Evolutionary conservation across 2,329 filamentous ascomycete genomes (phyloP), one percentile per base, ranked within the genome.

Genomic region (Colletotrichum sp.): DNA sequence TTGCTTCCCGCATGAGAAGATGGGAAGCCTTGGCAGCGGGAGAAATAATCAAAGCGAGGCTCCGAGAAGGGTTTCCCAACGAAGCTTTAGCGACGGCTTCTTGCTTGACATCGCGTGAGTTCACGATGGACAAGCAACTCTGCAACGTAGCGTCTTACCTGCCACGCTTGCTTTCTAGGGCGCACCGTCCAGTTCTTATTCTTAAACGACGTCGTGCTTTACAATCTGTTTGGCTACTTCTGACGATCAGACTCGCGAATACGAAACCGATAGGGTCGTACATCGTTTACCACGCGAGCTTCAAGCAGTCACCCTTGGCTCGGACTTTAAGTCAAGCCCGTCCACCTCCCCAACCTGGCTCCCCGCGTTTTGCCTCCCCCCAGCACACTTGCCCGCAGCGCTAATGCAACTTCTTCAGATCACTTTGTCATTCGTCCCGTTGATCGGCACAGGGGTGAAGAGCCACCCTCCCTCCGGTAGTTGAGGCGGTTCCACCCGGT

Each of bases 231-330:
- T 63, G 24, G 28, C 52, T 24, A 55, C 10, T 59, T 16, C 10
- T 57, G 72, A 57, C 69, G 39, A 68, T 75, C 24, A 73, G 7
- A 73, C 64, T 60, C 15, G 7, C 64, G 70, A 65, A 57, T 69
- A 65, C 73, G 73, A 69, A 28, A 63, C 44, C 70, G 57, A 69
- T 12, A 57, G n/a, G 15, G 62, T 72, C n/a, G 21, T 39, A 68
- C 8, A 13, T 32, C 63, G 21, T 34, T 60, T 76, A n/a, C 44
- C 70, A 65, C 12, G 34, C 26, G 39, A 60, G n/a, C 7, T 26
- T 44, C 28, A 34, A 39, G n/a, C 70, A 13, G 69, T 62, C 30
- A 69, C 32, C 69, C n/a, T 49, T 73, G 69, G 39, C 21, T n/a
- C 70, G 73, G 73, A 32, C 30, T 49, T 59, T 60, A 30, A 16